These are phyloP conservation scores for Agrocybe pediades DNA, from an alignment of 768 basidiomycete genomes.

Conservation along the genomic window DNA sequence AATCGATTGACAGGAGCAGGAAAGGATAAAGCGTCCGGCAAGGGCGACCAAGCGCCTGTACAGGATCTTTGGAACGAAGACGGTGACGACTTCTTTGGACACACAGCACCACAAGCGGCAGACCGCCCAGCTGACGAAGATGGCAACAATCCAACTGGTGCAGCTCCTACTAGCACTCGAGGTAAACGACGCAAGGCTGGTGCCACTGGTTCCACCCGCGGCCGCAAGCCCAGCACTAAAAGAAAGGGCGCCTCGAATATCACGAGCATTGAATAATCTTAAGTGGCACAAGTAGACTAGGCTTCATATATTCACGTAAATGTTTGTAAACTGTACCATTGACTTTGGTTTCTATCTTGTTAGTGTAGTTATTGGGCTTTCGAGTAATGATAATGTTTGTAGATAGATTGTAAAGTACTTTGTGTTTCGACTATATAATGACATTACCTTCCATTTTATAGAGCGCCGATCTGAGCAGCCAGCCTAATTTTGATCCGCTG, in stretches of 20 bases:
- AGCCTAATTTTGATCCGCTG: neutral
- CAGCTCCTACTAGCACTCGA: conserved; percentile 31
- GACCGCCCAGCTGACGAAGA: conserved; percentile 43
- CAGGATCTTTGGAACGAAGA: conserved; percentile 86
- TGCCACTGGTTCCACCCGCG: conserved; percentile 34
- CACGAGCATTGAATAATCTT: neutral
- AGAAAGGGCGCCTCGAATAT: conserved; percentile 27
- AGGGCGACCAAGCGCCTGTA: conserved; percentile 35
- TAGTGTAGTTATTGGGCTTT: neutral
- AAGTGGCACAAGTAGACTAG: neutral
- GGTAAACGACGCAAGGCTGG: conserved; percentile 46
- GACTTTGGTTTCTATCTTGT: neutral
- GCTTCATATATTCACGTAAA: neutral
- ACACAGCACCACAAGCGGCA: conserved; percentile 35
- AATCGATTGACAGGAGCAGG: conserved; percentile 34
- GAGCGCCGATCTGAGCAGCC: neutral
- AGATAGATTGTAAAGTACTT: neutral
- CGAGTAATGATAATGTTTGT: conserved; percentile 12
- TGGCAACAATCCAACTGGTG: conserved; percentile 20
- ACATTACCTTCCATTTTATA: too few species aligned
- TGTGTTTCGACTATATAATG: neutral
- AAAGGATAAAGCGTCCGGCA: conserved; percentile 25
- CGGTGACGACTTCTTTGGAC: conserved; percentile 85
- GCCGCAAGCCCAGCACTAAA: conserved; percentile 41
- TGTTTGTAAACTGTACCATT: neutral